Percentiles rank a stretch among this genome's conserved stretches.
phyloP scores from a whole-genome alignment of 2,329 filamentous ascomycete genomes.

The Fonsecaea multimorphosa region DNA sequence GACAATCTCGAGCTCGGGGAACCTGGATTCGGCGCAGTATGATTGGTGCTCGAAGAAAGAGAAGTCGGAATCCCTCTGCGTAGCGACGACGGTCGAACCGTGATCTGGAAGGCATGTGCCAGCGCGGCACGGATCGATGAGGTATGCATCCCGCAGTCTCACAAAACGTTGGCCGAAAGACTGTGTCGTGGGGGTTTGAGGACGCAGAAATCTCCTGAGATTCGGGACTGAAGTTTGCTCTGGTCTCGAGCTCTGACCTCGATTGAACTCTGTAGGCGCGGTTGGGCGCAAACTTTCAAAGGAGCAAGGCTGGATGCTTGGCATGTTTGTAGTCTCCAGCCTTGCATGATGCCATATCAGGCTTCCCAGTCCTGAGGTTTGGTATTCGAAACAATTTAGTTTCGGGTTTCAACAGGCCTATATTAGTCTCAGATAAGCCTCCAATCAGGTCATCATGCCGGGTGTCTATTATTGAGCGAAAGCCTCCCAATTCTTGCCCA shows the following conservation, averaged over 20 bases:
- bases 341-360: conserved; percentile 1
- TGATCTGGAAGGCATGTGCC: conserved; percentile 53
- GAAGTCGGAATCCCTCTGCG: conserved; percentile 14
- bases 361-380: not conserved
- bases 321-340: conserved; percentile 18
- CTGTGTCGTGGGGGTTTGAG: not conserved
- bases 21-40: conserved; percentile 14
- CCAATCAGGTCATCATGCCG: not conserved
- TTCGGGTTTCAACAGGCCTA: not conserved
- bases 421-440: conserved; percentile 1
- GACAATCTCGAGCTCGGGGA: conserved; percentile 23
- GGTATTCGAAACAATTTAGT: not conserved
- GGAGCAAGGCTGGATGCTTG: conserved; percentile 25
- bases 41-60: conserved; percentile 45
- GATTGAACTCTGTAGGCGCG: not conserved
- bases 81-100: conserved; percentile 41
- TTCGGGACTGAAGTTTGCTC: not conserved
- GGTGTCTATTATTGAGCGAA: conserved; percentile 25
- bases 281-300: conserved; percentile 10
- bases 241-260: not conserved
- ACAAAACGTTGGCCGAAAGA: not conserved
- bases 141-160: conserved; percentile 40
- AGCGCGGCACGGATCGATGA: conserved; percentile 53
- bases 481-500: conserved; percentile 2
- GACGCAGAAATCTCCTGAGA: not conserved